Base-by-base conservation (phyloP, 1,139 yeast species). In the Kluyveromyces sp. region DNA sequence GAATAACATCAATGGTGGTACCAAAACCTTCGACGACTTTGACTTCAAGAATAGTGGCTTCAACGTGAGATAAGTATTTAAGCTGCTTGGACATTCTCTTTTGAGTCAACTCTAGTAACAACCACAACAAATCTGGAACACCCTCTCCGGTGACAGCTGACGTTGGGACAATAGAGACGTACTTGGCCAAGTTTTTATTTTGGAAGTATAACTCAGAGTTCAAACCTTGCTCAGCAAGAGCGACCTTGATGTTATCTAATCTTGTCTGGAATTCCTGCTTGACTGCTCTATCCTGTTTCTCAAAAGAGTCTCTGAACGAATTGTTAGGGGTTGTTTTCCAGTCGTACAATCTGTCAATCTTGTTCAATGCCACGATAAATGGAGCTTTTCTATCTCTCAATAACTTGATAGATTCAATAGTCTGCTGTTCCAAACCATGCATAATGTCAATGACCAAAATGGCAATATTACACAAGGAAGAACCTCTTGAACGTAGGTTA, bases 61-160 rank as follows among this genome's bases (percentile, higher is more conserved):
- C 97, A 48, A 92, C 81, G 38, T 60, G 64, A 32, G 96, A 82
- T 56, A 94, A 73, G 73, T 94, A 94, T 94, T 87, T 92, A 71
- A 94, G 82, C 74, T 92, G 96, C 68, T 89, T 89, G 49, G 96
- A 85, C 99, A 94, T 94, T 74, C 98, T 83, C 80, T 87, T 84
- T 70, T 94, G 97, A 19, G 98, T 92, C 60, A 94, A 77, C 67
- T 92, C 97, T 57, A 94, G 77, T 63, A 94, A 75, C 66, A 94
- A 77, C 92, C 96, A 89, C 63, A 94, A 79, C 70, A 94, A 76
- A 78, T 94, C 99, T 39, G 99, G 98, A 56, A 94, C 94, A 83
- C 99, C 99, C 70, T 94, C 99, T 67, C 98, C 99, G 25, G 97
- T 89, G 40, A 89, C 94, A 46, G 99, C 98, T 49, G 97, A 89